Conservation (phyloP, 2,329 filamentous ascomycete genomes). For the Exophiala dermatitidis region DNA sequence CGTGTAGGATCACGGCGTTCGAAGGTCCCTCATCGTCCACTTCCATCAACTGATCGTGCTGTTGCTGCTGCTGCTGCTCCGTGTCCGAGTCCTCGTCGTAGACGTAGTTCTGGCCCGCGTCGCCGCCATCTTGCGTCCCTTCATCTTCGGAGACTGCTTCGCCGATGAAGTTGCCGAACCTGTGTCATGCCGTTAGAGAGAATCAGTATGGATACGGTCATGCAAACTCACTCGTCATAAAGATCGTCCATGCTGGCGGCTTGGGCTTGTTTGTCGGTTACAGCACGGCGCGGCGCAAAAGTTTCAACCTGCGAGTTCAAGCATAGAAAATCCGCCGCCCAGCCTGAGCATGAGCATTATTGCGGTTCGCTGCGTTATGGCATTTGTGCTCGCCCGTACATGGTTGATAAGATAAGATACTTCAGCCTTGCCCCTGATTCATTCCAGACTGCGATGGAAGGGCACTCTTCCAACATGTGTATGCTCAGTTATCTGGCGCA, state of each 20-base stretch:
- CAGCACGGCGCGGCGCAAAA: conserved; percentile 11
- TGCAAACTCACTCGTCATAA: conserved; percentile 71
- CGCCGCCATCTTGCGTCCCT: conserved; percentile 62
- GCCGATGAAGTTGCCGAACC: conserved; percentile 97
- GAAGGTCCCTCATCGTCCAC: conserved; percentile 85
- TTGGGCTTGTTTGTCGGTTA: neutral
- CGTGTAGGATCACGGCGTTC: conserved; percentile 94
- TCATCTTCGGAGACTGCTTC: conserved; percentile 86
- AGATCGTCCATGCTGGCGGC: conserved; percentile 35
- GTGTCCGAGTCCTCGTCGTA: conserved; percentile 63
- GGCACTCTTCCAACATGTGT: no score
- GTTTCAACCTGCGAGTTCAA: conserved; percentile 5
- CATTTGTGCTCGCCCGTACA: neutral
- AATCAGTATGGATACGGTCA: neutral
- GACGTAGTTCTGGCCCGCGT: conserved; percentile 73
- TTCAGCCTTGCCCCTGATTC: neutral
- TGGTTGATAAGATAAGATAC: neutral
- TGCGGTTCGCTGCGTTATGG: neutral
- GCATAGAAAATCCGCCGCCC: conserved; percentile 6
- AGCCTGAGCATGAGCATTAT: neutral
- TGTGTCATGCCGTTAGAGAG: conserved; percentile 33
- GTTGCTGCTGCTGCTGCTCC: conserved; percentile 54
- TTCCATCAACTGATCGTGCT: conserved; percentile 78
- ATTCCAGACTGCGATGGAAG: neutral
- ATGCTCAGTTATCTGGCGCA: no score